phyloP scores from a whole-genome alignment of 83 land plant species.

The Picea engelmannii region DNA sequence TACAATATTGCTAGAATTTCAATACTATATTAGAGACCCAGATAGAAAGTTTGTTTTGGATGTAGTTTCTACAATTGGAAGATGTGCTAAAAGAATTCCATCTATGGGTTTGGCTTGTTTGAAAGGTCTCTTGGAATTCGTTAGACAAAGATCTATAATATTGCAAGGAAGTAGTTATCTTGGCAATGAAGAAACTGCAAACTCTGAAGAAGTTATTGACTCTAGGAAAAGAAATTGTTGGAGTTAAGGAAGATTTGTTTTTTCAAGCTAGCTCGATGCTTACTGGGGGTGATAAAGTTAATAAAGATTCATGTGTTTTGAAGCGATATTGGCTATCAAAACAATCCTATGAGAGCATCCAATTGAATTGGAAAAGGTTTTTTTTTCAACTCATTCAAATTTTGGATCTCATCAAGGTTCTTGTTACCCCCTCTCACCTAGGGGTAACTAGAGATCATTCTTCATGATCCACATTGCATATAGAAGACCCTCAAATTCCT shows the following conservation, averaged over 20 bases:
- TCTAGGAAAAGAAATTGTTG: conserved; percentile 5
- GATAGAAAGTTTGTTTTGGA: conserved; percentile 90
- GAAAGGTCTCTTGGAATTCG: conserved; percentile 69
- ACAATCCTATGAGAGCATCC: conserved; percentile 74
- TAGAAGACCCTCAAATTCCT: no score
- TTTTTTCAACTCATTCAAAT: no score
- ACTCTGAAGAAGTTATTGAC: not conserved
- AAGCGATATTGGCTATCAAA: conserved; percentile 82
- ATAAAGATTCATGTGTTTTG: conserved; percentile 65
- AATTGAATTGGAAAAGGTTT: conserved; percentile 70
- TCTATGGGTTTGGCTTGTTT: conserved; percentile 57
- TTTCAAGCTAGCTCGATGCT: conserved; percentile 4
- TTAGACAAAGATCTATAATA: conserved; percentile 30
- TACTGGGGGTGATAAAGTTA: conserved; percentile 8
- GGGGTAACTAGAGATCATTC: no score
- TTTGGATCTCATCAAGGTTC: no score
- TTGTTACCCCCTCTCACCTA: no score
- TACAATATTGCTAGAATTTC: conserved; percentile 77
- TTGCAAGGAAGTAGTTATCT: not conserved
- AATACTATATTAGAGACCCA: conserved; percentile 71
- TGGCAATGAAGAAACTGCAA: conserved; percentile 1
- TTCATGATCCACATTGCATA: no score
- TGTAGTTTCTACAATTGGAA: conserved; percentile 86
- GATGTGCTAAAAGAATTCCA: conserved; percentile 76
- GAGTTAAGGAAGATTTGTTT: not conserved